Percentiles rank a stretch among this genome's conserved stretches.
Evolutionary conservation across 1,284 basidiomycete species (phyloP).

Genomic region (Rhodotorula mucilaginosa): DNA sequence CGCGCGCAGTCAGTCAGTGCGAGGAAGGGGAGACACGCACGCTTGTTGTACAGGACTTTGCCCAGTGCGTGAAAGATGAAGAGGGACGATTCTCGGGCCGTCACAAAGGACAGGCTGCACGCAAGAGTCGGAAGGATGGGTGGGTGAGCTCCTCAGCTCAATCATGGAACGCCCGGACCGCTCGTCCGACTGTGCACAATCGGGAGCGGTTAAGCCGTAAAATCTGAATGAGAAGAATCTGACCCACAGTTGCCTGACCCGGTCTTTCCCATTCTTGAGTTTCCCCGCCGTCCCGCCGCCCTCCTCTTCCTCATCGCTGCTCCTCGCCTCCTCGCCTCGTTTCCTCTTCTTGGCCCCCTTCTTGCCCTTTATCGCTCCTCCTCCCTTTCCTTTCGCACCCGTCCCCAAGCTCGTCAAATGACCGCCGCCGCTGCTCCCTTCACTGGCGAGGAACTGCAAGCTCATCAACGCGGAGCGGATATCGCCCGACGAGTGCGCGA

Average conservation of each 20-base stretch:
- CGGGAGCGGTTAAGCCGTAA: too few relatives aligned
- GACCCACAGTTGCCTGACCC: constrained; percentile 49
- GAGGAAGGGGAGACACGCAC: constrained; percentile 54
- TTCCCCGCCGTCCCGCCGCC: not conserved
- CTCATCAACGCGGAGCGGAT: constrained; percentile 89
- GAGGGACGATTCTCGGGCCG: constrained; percentile 78
- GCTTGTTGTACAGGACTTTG: constrained; percentile 92
- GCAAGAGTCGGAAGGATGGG: not conserved
- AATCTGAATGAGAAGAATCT: too few relatives aligned
- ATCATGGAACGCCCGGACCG: not conserved
- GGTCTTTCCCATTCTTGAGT: constrained; percentile 41
- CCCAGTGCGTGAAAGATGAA: constrained; percentile 90
- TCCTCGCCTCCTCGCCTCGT: constrained; percentile 40
- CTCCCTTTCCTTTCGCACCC: not conserved
- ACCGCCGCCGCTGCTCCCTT: not conserved
- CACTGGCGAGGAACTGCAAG: constrained; percentile 66
- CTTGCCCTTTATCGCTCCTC: constrained; percentile 41
- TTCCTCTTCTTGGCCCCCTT: constrained; percentile 4
- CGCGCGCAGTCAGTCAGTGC: too few relatives aligned
- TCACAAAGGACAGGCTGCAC: constrained; percentile 62
- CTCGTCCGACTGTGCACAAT: not conserved
- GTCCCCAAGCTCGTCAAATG: constrained; percentile 3
- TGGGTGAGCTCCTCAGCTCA: not conserved
- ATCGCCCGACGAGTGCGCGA: constrained; percentile 80
- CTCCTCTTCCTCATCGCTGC: not conserved